These are phyloP conservation scores for Oryza longistaminata DNA, from an alignment of 176 grass and related monocot species.

Conservation along the genomic window DNA sequence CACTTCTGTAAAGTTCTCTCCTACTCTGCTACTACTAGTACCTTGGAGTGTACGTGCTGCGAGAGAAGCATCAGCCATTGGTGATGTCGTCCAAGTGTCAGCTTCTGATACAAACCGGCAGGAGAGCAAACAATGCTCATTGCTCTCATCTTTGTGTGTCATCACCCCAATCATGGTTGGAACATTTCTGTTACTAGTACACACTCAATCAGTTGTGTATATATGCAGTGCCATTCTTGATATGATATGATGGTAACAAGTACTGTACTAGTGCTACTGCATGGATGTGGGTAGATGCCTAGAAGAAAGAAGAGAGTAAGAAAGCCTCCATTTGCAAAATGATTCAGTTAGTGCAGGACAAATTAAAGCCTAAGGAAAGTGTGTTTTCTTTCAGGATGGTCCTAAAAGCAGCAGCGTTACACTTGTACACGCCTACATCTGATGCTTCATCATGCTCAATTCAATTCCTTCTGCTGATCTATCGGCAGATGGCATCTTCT, in stretches of 20 bases:
- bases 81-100: constrained; percentile 5
- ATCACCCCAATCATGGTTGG: background rate
- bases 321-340: background rate
- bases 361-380: background rate
- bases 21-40: background rate
- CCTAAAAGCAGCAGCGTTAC: background rate
- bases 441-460: background rate
- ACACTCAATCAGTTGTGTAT: background rate
- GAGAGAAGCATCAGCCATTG: background rate
- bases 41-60: background rate
- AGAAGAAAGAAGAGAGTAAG: background rate
- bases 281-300: background rate
- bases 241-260: background rate
- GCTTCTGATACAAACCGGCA: background rate
- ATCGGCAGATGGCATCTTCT: background rate
- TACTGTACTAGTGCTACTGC: background rate
- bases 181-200: background rate
- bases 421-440: background rate
- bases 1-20: background rate
- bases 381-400: background rate
- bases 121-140: background rate
- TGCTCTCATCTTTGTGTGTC: background rate
- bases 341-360: background rate
- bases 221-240: background rate
- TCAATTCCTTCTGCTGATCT: background rate